phyloP scores from a whole-genome alignment of 2,329 filamentous ascomycete genomes.

The Rutstroemia sydowiana region DNA sequence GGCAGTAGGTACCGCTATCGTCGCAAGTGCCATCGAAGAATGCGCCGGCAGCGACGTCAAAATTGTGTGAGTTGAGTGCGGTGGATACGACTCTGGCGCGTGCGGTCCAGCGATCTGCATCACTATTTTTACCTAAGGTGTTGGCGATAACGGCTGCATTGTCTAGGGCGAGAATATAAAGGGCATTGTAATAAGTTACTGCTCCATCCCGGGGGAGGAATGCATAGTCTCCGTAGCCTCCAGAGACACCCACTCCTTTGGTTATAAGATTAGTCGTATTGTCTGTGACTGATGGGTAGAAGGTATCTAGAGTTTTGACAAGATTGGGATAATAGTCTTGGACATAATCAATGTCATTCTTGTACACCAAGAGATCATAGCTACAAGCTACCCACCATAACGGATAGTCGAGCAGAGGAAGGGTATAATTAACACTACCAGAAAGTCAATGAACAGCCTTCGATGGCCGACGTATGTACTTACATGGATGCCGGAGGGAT shows the following conservation, averaged over 20 bases:
- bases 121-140: constrained; percentile 25
- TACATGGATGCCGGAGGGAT: constrained; percentile 47
- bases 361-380: constrained; percentile 44
- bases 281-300: constrained; percentile 39
- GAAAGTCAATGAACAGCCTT: not conserved
- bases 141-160: constrained; percentile 38
- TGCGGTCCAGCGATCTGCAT: constrained; percentile 35
- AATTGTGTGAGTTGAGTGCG: constrained; percentile 33
- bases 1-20: constrained; percentile 14
- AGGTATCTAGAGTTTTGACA: constrained; percentile 36
- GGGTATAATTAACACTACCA: constrained; percentile 37
- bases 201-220: constrained; percentile 41
- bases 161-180: constrained; percentile 40
- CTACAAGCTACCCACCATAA: constrained; percentile 45
- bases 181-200: constrained; percentile 46
- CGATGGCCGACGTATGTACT: constrained; percentile 12
- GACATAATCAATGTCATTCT: constrained; percentile 38
- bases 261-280: constrained; percentile 34
- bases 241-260: constrained; percentile 32
- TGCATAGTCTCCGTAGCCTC: constrained; percentile 43
- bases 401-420: constrained; percentile 45
- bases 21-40: constrained; percentile 38
- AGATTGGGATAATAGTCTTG: constrained; percentile 37
- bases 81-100: constrained; percentile 32
- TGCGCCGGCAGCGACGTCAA: constrained; percentile 36